phyloP scores from a whole-genome alignment of 2,329 filamentous ascomycete species.

The Trichoderma sp. region DNA sequence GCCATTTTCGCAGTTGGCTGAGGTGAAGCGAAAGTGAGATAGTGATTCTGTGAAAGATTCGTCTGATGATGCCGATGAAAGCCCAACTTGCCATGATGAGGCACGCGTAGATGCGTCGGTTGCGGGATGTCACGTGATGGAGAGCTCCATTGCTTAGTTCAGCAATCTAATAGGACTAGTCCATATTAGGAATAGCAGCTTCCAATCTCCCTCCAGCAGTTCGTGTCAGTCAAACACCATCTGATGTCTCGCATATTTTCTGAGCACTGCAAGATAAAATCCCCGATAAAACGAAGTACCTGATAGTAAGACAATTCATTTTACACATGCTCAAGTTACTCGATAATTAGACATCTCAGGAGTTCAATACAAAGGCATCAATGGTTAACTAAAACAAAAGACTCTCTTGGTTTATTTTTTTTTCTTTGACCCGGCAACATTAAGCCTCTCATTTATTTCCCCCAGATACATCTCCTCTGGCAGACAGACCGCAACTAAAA shows the following conservation, averaged over 20 bases:
- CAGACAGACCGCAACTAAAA: neutral
- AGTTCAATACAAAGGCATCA: neutral
- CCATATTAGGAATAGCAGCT: neutral
- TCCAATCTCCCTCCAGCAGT: too few relatives aligned
- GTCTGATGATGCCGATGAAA: neutral
- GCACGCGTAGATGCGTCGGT: constrained; percentile 10
- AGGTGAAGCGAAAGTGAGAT: neutral
- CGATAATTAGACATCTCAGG: neutral
- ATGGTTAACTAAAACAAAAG: neutral
- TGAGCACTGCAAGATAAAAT: neutral
- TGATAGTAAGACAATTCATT: neutral
- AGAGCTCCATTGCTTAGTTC: neutral
- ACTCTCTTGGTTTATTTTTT: neutral
- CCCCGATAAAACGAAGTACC: neutral
- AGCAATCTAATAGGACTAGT: neutral
- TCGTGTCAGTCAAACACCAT: neutral
- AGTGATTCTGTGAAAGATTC: too few relatives aligned
- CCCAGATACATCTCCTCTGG: neutral
- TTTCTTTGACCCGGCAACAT: neutral
- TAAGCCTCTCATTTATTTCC: neutral
- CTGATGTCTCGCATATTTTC: neutral
- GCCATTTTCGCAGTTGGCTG: constrained; percentile 44
- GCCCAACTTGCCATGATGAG: constrained; percentile 1
- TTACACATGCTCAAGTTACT: neutral
- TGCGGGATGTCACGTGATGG: constrained; percentile 15